Conservation (phyloP, 306 rosid species). For the Glycine latifolia region DNA sequence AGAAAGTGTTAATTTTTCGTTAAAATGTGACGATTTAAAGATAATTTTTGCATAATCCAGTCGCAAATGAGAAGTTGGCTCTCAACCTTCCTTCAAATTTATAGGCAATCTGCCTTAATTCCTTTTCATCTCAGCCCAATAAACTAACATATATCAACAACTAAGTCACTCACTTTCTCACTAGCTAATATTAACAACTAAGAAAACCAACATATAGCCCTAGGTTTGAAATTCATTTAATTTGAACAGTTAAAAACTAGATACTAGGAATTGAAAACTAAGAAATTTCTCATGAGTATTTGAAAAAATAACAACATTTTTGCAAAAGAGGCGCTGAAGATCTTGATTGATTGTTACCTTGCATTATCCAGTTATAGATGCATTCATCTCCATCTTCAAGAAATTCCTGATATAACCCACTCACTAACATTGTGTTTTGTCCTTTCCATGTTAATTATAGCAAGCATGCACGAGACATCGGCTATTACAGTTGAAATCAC, state of each 20-base stretch:
- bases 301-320: slow-evolving; percentile 6
- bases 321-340: slow-evolving; percentile 14
- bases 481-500: slow-evolving; percentile 65
- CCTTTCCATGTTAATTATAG: slow-evolving; percentile 96
- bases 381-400: slow-evolving; percentile 99
- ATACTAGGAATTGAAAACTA: neutral
- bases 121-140: too few relatives aligned
- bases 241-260: neutral
- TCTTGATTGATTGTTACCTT: slow-evolving; percentile 60
- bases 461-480: slow-evolving; percentile 82
- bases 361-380: slow-evolving; percentile 70
- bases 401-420: slow-evolving; percentile 69
- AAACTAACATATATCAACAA: too few relatives aligned
- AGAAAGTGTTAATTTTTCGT: too few relatives aligned
- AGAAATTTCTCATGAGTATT: neutral
- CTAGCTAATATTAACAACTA: neutral
- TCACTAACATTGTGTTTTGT: slow-evolving; percentile 66
- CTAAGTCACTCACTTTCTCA: too few relatives aligned
- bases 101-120: too few relatives aligned
- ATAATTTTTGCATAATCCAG: too few relatives aligned
- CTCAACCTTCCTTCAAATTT: too few relatives aligned
- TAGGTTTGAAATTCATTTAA: slow-evolving; percentile 6
- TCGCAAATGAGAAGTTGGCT: too few relatives aligned
- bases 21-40: too few relatives aligned
- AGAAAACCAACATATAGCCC: neutral